Conservation (phyloP, 768 basidiomycete genomes). For the Suillus paluster region DNA sequence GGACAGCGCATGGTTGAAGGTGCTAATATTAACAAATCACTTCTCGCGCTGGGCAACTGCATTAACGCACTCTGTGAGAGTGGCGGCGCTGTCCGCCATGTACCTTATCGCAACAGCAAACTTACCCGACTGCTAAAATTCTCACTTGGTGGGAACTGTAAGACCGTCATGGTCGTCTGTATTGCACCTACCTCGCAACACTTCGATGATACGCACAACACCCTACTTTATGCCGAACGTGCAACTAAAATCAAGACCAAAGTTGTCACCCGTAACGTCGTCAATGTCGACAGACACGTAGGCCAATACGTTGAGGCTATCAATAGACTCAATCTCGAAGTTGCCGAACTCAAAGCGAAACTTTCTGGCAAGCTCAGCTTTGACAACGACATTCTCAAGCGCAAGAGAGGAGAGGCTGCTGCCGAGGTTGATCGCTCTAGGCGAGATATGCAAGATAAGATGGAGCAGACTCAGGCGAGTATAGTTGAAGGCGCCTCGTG, state of each 20-base stretch:
- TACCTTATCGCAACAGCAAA: slow-evolving; percentile 98
- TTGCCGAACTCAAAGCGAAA: slow-evolving; percentile 85
- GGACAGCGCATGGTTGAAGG: slow-evolving; percentile 98
- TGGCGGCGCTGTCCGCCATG: slow-evolving; percentile 83
- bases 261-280: slow-evolving; percentile 92
- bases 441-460: slow-evolving; percentile 70
- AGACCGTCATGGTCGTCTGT: slow-evolving; percentile 99
- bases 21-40: slow-evolving; percentile 98
- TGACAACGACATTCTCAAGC: slow-evolving; percentile 65
- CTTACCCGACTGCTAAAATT: slow-evolving; percentile 97
- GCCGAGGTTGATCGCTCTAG: slow-evolving; percentile 77
- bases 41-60: slow-evolving; percentile 96
- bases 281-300: slow-evolving; percentile 94
- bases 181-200: slow-evolving; percentile 93
- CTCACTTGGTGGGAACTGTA: slow-evolving; percentile 97
- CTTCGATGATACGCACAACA: slow-evolving; percentile 99
- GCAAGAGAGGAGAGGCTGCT: slow-evolving; percentile 72
- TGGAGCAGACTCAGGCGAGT: slow-evolving; percentile 69
- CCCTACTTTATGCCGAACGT: slow-evolving; percentile 95
- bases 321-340: slow-evolving; percentile 82
- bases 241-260: slow-evolving; percentile 99
- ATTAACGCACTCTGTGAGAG: slow-evolving; percentile 98
- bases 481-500: slow-evolving; percentile 80
- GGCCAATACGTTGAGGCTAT: slow-evolving; percentile 96
- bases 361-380: slow-evolving; percentile 69